Evolutionary conservation across 345 rosid genomes (phyloP).

Genomic region (Ailanthus altissimus): DNA sequence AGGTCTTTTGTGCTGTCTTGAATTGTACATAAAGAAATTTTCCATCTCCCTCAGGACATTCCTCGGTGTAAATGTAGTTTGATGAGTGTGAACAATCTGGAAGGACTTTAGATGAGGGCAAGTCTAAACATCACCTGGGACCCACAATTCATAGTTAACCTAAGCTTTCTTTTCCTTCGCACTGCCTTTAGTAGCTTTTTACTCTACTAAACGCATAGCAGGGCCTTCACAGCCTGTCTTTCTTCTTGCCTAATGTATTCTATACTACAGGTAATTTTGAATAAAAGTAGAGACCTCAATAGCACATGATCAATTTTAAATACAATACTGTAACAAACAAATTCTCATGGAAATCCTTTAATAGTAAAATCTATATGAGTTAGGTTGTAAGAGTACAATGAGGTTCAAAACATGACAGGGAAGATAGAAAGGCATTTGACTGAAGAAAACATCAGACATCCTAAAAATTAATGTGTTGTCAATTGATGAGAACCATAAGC

Average conservation of each 20-base stretch:
- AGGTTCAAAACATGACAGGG: constrained; percentile 6
- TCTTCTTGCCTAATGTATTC: not conserved
- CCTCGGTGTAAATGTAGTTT: not conserved
- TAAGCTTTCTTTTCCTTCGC: not conserved
- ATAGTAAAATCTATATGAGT: not conserved
- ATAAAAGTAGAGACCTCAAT: not conserved
- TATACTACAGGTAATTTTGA: not conserved
- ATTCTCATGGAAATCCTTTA: not conserved
- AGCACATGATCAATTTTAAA: not conserved
- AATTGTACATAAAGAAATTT: not conserved
- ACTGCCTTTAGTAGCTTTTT: not conserved
- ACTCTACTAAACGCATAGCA: not conserved
- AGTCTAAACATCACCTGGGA: not conserved
- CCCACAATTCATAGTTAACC: not conserved
- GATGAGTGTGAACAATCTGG: not conserved
- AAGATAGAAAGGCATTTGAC: not conserved
- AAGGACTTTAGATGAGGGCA: too few relatives aligned
- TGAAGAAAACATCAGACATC: not conserved
- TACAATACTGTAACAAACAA: not conserved
- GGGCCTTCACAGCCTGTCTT: not conserved
- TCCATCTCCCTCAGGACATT: not conserved
- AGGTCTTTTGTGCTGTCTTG: not conserved
- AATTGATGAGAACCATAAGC: not conserved
- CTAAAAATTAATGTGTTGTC: not conserved
- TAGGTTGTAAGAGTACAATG: not conserved